Base-by-base conservation (phyloP, 139 green algal species). In the Micromonas pusilla region DNA sequence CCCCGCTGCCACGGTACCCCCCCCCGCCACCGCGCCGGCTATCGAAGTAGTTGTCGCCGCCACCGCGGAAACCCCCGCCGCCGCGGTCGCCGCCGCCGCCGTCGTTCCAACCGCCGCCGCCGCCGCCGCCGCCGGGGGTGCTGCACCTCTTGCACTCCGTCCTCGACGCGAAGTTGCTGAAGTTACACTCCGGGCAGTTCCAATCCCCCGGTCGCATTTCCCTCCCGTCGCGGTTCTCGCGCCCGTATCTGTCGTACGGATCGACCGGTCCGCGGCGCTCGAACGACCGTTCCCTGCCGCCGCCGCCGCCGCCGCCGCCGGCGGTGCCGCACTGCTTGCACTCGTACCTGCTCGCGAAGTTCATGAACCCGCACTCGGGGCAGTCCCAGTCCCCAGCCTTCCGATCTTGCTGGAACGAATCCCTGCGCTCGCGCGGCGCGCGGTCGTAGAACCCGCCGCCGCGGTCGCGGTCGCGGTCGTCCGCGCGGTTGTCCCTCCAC, bases 381-480 rank as follows among this genome's bases (percentile, higher is more conserved):
- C 76, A 81, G 30, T 26, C 33, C 76, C 76, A 81, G 57, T 81
- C 76, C 4, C 75, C 75, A n/a, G n/a, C n/a, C n/a, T n/a, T n/a
- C n/a, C n/a, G n/a, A n/a, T n/a, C n/a, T n/a, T n/a, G n/a, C n/a
- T n/a, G n/a, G n/a, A n/a, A n/a, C n/a, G n/a, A n/a, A n/a, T n/a
- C n/a, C n/a, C n/a, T n/a, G n/a, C 45, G 9, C 45, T 57, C 45
- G 45, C 45, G 45, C n/a, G n/a, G n/a, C n/a, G n/a, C 9, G 45
- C 45, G 45, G 45, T 57, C 45, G 45, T 16, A 9, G 45, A 57
- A 57, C 45, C 45, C 16, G 45, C 16, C 45, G 9, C 45, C 45
- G 45, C 45, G 45, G 45, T 57, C 45, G 45, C 9, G 16, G 9
- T 16, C 9, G 45, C 9, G 16, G 9, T 57, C 45, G 45, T 16